These are phyloP conservation scores for Leccinum variicolor DNA, from an alignment of 768 basidiomycete species.

Conservation along the genomic window DNA sequence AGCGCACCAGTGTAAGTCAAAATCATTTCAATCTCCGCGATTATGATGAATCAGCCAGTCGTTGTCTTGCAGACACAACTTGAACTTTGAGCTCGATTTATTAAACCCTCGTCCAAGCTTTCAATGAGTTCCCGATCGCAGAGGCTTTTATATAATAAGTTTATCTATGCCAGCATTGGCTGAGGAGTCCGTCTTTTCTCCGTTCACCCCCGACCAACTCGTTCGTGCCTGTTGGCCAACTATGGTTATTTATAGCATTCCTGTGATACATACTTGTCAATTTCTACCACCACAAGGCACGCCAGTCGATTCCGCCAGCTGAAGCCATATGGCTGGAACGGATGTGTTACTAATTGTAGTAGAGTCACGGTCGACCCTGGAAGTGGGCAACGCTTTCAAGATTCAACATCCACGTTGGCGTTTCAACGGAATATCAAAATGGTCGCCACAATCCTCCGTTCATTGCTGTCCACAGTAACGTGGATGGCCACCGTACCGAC, in stretches of 20 bases:
- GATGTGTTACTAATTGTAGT: neutral
- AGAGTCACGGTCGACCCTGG: neutral
- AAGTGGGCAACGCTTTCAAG: neutral
- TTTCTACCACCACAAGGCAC: conserved; percentile 4
- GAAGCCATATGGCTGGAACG: neutral
- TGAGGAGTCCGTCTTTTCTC: neutral
- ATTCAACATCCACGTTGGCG: neutral
- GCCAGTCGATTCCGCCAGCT: neutral
- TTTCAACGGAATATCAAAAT: neutral
- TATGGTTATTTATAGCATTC: neutral
- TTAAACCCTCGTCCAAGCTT: neutral
- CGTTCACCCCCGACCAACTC: neutral
- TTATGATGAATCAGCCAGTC: conserved; percentile 12
- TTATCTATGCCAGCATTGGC: neutral
- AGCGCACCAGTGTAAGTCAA: conserved; percentile 1
- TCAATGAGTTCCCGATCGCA: neutral
- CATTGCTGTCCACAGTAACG: neutral
- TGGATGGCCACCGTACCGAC: neutral
- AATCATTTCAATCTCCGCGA: conserved; percentile 21
- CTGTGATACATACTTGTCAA: neutral
- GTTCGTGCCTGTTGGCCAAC: neutral
- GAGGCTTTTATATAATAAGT: neutral
- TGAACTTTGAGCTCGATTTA: neutral
- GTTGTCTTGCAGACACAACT: no score
- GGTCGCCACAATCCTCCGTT: neutral